These are phyloP conservation scores for Apiospora arundinis DNA, from an alignment of 2,329 filamentous ascomycete genomes.

Conservation along the genomic window DNA sequence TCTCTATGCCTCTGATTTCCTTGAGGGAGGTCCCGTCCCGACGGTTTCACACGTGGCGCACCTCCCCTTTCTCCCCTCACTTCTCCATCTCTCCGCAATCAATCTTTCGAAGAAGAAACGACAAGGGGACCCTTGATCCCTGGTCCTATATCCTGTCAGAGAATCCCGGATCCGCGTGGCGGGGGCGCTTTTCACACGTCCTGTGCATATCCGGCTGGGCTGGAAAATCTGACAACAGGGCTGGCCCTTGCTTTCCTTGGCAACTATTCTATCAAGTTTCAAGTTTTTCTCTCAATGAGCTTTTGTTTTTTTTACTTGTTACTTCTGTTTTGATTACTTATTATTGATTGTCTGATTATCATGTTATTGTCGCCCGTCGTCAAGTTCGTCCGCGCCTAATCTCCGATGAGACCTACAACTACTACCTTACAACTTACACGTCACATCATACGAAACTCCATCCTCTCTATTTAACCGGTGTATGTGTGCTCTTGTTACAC, in stretches of 20 bases:
- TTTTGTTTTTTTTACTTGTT: background rate
- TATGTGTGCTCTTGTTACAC: background rate
- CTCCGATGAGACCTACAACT: background rate
- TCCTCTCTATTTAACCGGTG: background rate
- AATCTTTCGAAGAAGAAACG: background rate
- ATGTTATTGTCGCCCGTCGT: no score
- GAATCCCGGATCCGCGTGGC: slow-evolving; percentile 12
- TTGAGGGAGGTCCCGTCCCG: background rate
- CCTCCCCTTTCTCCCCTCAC: background rate
- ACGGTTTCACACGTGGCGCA: slow-evolving; percentile 15
- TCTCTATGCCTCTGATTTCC: no score
- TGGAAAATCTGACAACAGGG: background rate
- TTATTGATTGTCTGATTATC: no score
- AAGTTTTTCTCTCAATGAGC: background rate
- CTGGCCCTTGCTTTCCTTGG: background rate
- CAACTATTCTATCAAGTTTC: background rate
- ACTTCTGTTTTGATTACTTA: background rate
- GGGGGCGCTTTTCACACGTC: background rate
- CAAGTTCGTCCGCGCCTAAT: background rate
- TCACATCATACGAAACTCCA: background rate
- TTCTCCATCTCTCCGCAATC: slow-evolving; percentile 4
- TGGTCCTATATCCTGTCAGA: slow-evolving; percentile 7
- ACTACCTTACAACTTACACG: background rate
- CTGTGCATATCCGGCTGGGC: slow-evolving; percentile 13
- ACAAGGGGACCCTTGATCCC: background rate